Conservation (phyloP, 1,284 basidiomycete genomes). For the Ustilago loliicola region DNA sequence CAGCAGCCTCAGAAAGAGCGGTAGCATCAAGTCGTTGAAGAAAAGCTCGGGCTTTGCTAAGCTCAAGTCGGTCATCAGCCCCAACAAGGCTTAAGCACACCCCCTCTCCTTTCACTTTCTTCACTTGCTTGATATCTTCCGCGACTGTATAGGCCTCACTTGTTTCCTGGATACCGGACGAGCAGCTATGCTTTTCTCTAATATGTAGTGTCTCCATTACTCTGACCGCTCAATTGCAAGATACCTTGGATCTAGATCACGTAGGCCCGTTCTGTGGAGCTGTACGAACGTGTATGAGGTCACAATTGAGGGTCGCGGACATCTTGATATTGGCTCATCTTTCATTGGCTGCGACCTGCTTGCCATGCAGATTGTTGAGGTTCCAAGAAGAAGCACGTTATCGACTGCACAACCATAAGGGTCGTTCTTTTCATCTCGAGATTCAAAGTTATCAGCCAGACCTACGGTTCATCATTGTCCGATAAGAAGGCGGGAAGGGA, state of each 20-base stretch:
- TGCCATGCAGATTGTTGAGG: background rate
- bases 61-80: constrained; percentile 43
- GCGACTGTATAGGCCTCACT: background rate
- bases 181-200: constrained; percentile 3
- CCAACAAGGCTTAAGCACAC: constrained; percentile 32
- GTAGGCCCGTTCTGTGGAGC: background rate
- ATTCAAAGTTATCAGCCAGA: background rate
- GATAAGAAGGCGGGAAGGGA: background rate
- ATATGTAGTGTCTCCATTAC: constrained; percentile 12
- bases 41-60: constrained; percentile 38
- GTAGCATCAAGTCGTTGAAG: constrained; percentile 37
- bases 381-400: constrained; percentile 15
- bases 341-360: constrained; percentile 3
- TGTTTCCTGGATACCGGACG: background rate
- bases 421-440: constrained; percentile 7
- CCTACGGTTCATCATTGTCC: background rate
- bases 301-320: background rate
- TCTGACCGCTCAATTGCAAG: constrained; percentile 6
- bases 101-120: background rate
- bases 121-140: background rate
- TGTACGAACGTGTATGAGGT: background rate
- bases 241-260: constrained; percentile 6
- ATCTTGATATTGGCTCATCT: background rate
- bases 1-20: constrained; percentile 33
- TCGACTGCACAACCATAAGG: constrained; percentile 11